These are phyloP conservation scores for Paramecium bursaria DNA, from an alignment of 73 alveolate species.

Conservation along the genomic window DNA sequence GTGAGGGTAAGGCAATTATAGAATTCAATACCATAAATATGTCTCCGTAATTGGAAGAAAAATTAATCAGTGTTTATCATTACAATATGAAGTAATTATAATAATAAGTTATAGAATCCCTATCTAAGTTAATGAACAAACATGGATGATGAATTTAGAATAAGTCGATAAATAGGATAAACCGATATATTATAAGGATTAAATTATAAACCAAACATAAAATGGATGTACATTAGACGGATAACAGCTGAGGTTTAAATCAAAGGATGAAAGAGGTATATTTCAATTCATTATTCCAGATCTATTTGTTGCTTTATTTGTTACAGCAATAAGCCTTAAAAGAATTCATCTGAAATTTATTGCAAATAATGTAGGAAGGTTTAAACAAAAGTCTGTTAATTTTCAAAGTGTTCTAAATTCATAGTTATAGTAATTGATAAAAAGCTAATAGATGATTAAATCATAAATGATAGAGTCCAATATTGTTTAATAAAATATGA, in stretches of 20 bases:
- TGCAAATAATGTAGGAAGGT: conserved; percentile 31
- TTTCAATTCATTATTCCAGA: neutral
- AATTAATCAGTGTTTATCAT: conserved; percentile 1
- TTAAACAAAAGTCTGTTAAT: neutral
- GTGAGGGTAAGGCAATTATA: conserved; percentile 31
- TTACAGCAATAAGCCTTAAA: neutral
- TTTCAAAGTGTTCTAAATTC: conserved; percentile 13
- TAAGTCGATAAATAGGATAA: conserved; percentile 13
- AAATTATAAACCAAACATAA: neutral
- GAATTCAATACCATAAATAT: conserved; percentile 32
- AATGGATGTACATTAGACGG: neutral
- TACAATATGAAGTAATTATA: conserved; percentile 25
- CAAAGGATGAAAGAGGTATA: conserved; percentile 37
- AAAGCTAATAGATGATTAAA: neutral
- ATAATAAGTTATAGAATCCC: neutral
- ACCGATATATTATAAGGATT: conserved; percentile 9
- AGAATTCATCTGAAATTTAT: conserved; percentile 53
- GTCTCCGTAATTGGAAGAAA: neutral
- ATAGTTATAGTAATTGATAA: neutral
- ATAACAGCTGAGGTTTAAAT: neutral
- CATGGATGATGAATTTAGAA: conserved; percentile 24
- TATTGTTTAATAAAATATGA: neutral
- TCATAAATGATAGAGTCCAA: neutral
- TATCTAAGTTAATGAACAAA: neutral
- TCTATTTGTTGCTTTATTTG: conserved; percentile 15